Conservation (phyloP, 352 stramenopile species). For the Phytophthora crassamura region DNA sequence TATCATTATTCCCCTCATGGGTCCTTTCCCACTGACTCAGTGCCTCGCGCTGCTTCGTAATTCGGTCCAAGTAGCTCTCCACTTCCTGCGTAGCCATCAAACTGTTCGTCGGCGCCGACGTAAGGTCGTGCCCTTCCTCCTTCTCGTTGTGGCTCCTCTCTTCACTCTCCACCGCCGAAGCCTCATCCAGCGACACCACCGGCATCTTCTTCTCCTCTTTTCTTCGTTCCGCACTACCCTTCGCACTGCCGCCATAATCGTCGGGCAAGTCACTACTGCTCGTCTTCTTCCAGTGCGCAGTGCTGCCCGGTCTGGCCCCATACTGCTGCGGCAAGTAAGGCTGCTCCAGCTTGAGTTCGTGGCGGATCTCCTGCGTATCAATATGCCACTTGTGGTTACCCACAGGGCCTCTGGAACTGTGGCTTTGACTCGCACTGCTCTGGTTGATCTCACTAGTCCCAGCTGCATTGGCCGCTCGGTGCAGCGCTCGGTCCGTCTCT, state of each 20-base stretch:
- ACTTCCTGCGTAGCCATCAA: conserved; percentile 63
- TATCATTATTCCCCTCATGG: conserved; percentile 16
- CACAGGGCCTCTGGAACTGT: conserved; percentile 45
- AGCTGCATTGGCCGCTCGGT: conserved; percentile 25
- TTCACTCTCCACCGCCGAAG: conserved; percentile 15
- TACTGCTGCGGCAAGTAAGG: conserved; percentile 40
- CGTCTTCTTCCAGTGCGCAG: conserved; percentile 36
- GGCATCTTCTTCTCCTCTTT: conserved; percentile 15
- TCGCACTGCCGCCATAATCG: conserved; percentile 36
- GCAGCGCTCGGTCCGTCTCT: conserved; percentile 47
- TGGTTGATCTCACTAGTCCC: background rate
- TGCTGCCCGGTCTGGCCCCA: conserved; percentile 18
- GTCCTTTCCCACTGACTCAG: conserved; percentile 57
- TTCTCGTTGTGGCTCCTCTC: conserved; percentile 1
- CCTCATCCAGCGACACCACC: conserved; percentile 20
- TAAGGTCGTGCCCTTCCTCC: background rate
- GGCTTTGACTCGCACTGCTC: conserved; percentile 1
- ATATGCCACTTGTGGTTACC: conserved; percentile 78
- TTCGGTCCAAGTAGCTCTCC: conserved; percentile 57
- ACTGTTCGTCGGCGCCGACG: conserved; percentile 11
- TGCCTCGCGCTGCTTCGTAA: conserved; percentile 54
- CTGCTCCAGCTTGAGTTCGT: conserved; percentile 48
- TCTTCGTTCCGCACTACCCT: background rate
- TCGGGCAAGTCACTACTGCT: conserved; percentile 52
- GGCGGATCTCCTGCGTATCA: conserved; percentile 64